These are phyloP conservation scores for Tylopilus orsonianus DNA, from an alignment of 1,284 basidiomycete species.

Conservation along the genomic window DNA sequence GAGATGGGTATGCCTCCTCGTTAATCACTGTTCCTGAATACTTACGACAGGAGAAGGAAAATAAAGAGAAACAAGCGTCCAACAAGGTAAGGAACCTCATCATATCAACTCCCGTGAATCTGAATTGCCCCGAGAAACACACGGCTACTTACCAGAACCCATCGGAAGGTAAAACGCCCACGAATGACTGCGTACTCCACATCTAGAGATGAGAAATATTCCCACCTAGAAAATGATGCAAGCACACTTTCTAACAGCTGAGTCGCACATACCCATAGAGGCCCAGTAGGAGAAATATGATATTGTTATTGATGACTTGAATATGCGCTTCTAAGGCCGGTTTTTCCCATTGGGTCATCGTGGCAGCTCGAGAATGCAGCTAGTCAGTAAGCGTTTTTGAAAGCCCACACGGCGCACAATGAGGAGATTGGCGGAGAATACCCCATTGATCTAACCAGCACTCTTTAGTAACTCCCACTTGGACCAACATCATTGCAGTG, in stretches of 20 bases:
- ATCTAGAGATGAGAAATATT: constrained; percentile 18
- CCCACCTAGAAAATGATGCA: constrained; percentile 14
- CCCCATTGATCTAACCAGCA: constrained; percentile 5
- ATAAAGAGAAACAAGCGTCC: constrained; percentile 16
- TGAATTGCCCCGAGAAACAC: not conserved
- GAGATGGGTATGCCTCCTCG: not conserved
- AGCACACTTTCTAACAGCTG: not conserved
- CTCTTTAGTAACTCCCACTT: not conserved
- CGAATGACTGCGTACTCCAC: constrained; percentile 21
- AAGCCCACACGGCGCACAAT: not conserved
- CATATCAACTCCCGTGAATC: not conserved
- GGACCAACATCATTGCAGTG: not conserved
- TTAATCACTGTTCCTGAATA: not conserved
- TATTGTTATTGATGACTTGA: not conserved
- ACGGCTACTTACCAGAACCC: constrained; percentile 19
- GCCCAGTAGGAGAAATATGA: constrained; percentile 15
- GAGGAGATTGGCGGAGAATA: not conserved
- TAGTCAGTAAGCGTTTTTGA: not conserved
- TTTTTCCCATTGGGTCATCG: constrained; percentile 15
- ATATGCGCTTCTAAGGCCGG: constrained; percentile 1
- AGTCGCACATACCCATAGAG: constrained; percentile 17
- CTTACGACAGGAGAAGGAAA: constrained; percentile 20
- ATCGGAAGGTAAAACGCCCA: constrained; percentile 18
- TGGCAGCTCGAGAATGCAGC: not conserved
- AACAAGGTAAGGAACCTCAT: constrained; percentile 20